Conservation (phyloP, 2,329 filamentous ascomycete genomes). For the Sporothrix luriei region DNA sequence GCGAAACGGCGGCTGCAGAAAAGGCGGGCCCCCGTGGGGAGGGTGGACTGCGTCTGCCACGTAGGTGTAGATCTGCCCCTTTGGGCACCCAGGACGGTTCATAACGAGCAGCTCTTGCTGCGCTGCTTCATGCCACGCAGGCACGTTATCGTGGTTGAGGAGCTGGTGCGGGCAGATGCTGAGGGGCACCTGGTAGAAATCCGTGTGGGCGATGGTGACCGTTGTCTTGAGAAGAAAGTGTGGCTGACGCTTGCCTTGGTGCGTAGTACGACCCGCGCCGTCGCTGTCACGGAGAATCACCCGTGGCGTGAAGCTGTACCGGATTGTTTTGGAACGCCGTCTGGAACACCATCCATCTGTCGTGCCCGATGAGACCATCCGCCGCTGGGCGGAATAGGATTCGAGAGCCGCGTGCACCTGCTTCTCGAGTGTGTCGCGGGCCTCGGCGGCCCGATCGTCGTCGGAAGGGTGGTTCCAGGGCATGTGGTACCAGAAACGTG, state of each 20-base stretch:
- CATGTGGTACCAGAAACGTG: too few relatives aligned
- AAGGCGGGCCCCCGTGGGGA: too few relatives aligned
- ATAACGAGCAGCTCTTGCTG: too few relatives aligned
- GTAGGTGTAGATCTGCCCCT: too few relatives aligned
- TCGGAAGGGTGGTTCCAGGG: too few relatives aligned
- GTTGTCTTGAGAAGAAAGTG: background rate
- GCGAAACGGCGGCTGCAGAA: too few relatives aligned
- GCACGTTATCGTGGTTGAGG: background rate
- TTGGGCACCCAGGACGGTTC: too few relatives aligned
- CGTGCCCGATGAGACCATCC: background rate
- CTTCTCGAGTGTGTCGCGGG: background rate
- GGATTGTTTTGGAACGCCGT: background rate
- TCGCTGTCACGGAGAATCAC: background rate
- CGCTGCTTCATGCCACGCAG: too few relatives aligned
- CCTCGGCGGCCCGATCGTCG: too few relatives aligned
- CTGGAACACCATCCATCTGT: too few relatives aligned
- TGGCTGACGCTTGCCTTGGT: background rate
- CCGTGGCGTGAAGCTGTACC: background rate
- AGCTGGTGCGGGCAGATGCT: background rate
- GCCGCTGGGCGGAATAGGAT: background rate
- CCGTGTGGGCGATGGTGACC: fast-evolving
- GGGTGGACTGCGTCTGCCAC: too few relatives aligned
- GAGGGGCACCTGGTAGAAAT: background rate
- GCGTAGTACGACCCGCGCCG: too few relatives aligned
- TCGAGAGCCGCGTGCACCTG: background rate